Percentiles rank a stretch among this genome's conserved stretches.
Conservation (phyloP, 129 eudicot genomes). For the Gnaphalium uliginosum region DNA sequence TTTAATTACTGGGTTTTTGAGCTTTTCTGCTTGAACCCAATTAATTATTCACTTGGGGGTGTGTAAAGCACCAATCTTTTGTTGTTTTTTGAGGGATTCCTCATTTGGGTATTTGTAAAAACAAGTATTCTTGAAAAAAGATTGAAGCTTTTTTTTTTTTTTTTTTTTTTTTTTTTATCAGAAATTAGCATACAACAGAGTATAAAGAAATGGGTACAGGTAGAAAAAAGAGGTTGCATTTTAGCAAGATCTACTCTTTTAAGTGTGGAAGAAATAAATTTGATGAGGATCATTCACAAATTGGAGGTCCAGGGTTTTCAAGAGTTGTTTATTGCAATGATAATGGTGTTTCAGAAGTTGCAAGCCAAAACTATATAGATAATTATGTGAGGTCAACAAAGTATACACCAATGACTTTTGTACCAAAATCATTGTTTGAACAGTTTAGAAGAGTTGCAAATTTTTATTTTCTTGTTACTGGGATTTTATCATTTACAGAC, state of each 20-base stretch:
- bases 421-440: slow-evolving; percentile 92
- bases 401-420: slow-evolving; percentile 67
- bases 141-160: too few species aligned
- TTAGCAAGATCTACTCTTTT: slow-evolving; percentile 83
- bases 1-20: slow-evolving; percentile 36
- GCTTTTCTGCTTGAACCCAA: slow-evolving; percentile 35
- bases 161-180: too few species aligned
- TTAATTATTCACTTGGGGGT: slow-evolving; percentile 31
- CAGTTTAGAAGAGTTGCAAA: slow-evolving; percentile 98
- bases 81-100: slow-evolving; percentile 29
- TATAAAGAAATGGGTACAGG: slow-evolving; percentile 41
- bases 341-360: slow-evolving; percentile 48
- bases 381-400: slow-evolving; percentile 88
- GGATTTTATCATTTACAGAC: slow-evolving; percentile 63
- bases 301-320: slow-evolving; percentile 88
- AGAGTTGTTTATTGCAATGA: slow-evolving; percentile 84
- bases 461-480: slow-evolving; percentile 84
- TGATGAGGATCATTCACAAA: slow-evolving; percentile 73
- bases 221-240: slow-evolving; percentile 52
- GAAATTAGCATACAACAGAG: slow-evolving; percentile 1
- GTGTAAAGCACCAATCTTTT: slow-evolving; percentile 30
- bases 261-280: slow-evolving; percentile 55
- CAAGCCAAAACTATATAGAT: slow-evolving; percentile 41
- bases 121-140: slow-evolving; percentile 22
- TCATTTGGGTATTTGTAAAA: slow-evolving; percentile 37